Base-by-base conservation (phyloP, 2,329 filamentous ascomycete genomes). In the Diaporthe sp. region DNA sequence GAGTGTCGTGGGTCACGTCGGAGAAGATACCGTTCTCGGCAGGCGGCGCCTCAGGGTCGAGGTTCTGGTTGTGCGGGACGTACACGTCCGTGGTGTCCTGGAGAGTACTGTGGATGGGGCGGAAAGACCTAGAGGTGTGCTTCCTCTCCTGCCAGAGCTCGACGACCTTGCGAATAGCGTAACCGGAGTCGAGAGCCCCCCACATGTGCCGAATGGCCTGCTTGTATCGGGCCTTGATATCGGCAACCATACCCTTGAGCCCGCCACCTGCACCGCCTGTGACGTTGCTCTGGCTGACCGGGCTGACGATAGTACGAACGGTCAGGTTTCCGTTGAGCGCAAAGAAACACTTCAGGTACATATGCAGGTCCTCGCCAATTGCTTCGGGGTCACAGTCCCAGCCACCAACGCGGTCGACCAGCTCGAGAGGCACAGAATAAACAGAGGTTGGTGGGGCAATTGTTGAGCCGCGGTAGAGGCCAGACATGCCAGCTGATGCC, bases 291-390 rank as follows among this genome's bases (percentile, higher is more conserved):
- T 94, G 92, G 82, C 92, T 94, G 73, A 93, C 92, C 2, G 93
- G 92, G 75, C 91, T 92, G 77, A 92, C 84, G 39, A 94, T 87
- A 4, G 92, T 90, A 65, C 89, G 87, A 61, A 89, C 89, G 17
- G 91, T 91, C 71, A 94, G 80, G 79, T 94, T 91, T 4, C 93
- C 93, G 75, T 92, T 93, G 25, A 94, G 87, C 1, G 92, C 91
- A 77, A 94, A 94, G 84, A 94, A 94, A 81, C 92, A 94, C 85
- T 94, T 94, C 76, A 94, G 86, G 80, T 93, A 93, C 93, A 94
- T 94, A 84, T 94, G 93, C 79, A 94, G 83, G 79, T 94, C 93
- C 82, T 94, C 93, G 56, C 93, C 93, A 77, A 94, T 94, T 27
- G 93, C 92, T 75, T 93, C 92, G 1, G 90, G 87, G 69, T 90